Percentiles rank a stretch among this genome's conserved stretches.
Conservation (phyloP, 208 protist genomes). For the Zelonia costaricensis region DNA sequence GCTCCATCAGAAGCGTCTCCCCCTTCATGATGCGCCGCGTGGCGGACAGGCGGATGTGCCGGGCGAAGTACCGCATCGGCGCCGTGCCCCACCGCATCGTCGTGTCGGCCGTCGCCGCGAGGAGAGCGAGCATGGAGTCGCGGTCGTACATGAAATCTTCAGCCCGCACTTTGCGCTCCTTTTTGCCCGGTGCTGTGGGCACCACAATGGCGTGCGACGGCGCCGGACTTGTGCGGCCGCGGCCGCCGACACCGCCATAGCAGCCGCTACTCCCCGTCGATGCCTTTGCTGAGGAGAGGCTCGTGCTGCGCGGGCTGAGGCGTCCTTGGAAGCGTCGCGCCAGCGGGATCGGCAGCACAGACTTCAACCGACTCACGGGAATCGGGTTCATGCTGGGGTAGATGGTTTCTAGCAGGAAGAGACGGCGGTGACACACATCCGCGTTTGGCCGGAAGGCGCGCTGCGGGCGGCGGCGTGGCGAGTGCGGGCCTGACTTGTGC, state of each 20-base stretch:
- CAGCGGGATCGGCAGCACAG: constrained; percentile 6
- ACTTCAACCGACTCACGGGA: constrained; percentile 8
- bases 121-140: constrained; percentile 25
- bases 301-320: background rate
- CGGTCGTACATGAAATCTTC: constrained; percentile 34
- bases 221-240: background rate
- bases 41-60: constrained; percentile 35
- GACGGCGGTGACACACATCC: constrained; percentile 30
- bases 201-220: background rate
- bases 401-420: constrained; percentile 30
- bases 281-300: background rate
- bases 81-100: constrained; percentile 21
- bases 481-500: too few species aligned
- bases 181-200: background rate
- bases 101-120: constrained; percentile 19
- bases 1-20: constrained; percentile 23
- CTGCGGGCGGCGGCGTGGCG: background rate
- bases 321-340: background rate
- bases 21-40: constrained; percentile 22
- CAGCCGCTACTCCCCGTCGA: background rate
- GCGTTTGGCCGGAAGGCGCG: constrained; percentile 4
- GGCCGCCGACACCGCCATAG: background rate
- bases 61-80: constrained; percentile 27
- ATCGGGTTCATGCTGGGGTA: constrained; percentile 27
- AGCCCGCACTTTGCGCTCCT: background rate